These are phyloP conservation scores for Kandelia obovata DNA, from an alignment of 345 rosid genomes.

Conservation along the genomic window DNA sequence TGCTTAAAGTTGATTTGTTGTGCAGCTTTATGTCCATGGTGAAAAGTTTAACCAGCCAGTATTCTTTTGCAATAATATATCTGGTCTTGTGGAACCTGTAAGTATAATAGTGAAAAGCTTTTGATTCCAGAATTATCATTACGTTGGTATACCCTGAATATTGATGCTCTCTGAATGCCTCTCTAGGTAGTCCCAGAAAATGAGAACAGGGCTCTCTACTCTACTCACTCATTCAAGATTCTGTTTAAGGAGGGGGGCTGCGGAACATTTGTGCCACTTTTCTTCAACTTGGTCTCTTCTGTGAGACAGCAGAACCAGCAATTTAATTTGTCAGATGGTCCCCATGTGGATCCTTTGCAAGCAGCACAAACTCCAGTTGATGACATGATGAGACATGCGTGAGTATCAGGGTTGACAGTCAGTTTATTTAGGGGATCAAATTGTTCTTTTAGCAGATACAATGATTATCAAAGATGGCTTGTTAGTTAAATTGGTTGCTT, in stretches of 20 bases:
- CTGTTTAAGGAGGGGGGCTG: conserved; percentile 96
- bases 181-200: conserved; percentile 82
- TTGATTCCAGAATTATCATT: background rate
- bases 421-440: background rate
- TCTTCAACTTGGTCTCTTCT: conserved; percentile 67
- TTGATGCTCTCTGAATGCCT: background rate
- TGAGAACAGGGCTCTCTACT: conserved; percentile 74
- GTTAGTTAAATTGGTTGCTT: background rate
- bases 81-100: conserved; percentile 93
- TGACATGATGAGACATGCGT: conserved; percentile 99
- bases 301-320: conserved; percentile 72
- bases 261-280: conserved; percentile 90
- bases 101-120: conserved; percentile 25
- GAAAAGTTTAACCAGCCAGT: conserved; percentile 95
- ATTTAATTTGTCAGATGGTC: conserved; percentile 37
- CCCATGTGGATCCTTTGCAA: conserved; percentile 70
- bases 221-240: conserved; percentile 82
- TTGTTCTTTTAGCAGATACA: background rate
- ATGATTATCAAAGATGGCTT: background rate
- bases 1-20: conserved; percentile 7
- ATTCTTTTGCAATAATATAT: conserved; percentile 85
- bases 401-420: conserved; percentile 30
- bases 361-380: conserved; percentile 90
- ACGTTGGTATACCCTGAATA: background rate
- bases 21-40: conserved; percentile 74